Percentiles rank a stretch among this genome's conserved stretches.
phyloP scores from a whole-genome alignment of 495 filamentous ascomycete species.

The Hypoxylon rickii region DNA sequence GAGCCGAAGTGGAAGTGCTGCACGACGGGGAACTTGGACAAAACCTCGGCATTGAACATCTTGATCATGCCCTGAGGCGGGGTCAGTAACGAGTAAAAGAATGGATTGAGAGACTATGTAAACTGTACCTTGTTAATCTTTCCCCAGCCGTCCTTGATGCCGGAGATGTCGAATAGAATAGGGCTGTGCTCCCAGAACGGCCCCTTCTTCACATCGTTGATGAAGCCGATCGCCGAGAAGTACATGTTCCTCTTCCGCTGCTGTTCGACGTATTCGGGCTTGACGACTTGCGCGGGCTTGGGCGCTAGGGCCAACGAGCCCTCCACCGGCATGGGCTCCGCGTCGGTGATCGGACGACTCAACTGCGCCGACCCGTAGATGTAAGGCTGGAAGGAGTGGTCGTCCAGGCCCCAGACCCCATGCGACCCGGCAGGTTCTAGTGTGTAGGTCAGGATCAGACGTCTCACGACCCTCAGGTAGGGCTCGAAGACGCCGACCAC shows the following conservation, averaged over 20 bases:
- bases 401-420: constrained; percentile 95
- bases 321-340: constrained; percentile 69
- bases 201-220: constrained; percentile 95
- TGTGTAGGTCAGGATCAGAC: constrained; percentile 86
- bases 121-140: constrained; percentile 92
- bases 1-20: constrained; percentile 96
- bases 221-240: constrained; percentile 98
- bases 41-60: constrained; percentile 94
- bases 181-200: constrained; percentile 99
- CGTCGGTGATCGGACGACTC: constrained; percentile 69
- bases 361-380: constrained; percentile 93
- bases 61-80: constrained; percentile 77
- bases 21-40: constrained; percentile 94
- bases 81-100: constrained; percentile 9
- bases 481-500: constrained; percentile 82
- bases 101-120: neutral
- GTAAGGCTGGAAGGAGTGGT: constrained; percentile 96
- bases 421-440: constrained; percentile 95
- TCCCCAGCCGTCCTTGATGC: constrained; percentile 87
- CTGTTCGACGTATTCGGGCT: constrained; percentile 65
- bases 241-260: constrained; percentile 83
- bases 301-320: constrained; percentile 76
- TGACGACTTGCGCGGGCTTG: constrained; percentile 68
- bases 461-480: constrained; percentile 81
- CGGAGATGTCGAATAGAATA: constrained; percentile 92